phyloP scores from a whole-genome alignment of 331 rosid species.

The Prunus yedoensis region DNA sequence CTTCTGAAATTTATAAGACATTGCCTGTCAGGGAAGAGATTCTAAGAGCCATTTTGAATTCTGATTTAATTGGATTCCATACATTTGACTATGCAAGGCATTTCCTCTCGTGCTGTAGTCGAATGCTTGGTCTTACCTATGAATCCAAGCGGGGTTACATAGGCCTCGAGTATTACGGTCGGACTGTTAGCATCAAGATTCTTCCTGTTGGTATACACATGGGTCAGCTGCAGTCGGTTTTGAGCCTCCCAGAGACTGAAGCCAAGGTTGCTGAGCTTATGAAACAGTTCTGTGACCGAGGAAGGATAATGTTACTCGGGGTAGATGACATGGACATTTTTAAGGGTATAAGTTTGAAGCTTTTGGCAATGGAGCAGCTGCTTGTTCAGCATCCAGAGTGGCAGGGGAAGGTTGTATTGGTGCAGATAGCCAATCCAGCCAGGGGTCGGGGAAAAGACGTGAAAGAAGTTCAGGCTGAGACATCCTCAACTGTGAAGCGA shows the following conservation, averaged over 20 bases:
- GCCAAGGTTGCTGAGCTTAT: conserved; percentile 61
- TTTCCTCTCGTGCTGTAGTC: conserved; percentile 70
- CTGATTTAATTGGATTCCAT: conserved; percentile 74
- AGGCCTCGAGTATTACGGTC: conserved; percentile 72
- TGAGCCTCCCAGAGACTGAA: conserved; percentile 55
- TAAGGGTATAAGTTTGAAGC: conserved; percentile 76
- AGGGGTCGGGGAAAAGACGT: conserved; percentile 73
- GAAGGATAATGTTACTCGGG: conserved; percentile 65
- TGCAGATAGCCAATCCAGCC: conserved; percentile 79
- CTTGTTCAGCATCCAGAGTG: conserved; percentile 62
- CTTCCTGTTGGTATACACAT: conserved; percentile 79
- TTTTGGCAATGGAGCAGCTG: conserved; percentile 79
- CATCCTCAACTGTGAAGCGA: conserved; percentile 51
- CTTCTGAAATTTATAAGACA: conserved; percentile 70
- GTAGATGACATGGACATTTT: conserved; percentile 85
- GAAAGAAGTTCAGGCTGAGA: conserved; percentile 66
- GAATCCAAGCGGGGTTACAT: conserved; percentile 77
- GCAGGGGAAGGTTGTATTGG: conserved; percentile 62
- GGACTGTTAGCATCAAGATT: conserved; percentile 73
- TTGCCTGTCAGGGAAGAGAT: conserved; percentile 73
- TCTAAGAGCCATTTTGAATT: conserved; percentile 63
- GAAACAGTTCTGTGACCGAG: conserved; percentile 43
- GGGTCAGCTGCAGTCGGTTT: conserved; percentile 70
- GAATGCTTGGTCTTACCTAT: conserved; percentile 72
- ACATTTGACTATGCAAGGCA: conserved; percentile 79